Base-by-base conservation (phyloP, 1,284 basidiomycete genomes). In the Boletus sp. region DNA sequence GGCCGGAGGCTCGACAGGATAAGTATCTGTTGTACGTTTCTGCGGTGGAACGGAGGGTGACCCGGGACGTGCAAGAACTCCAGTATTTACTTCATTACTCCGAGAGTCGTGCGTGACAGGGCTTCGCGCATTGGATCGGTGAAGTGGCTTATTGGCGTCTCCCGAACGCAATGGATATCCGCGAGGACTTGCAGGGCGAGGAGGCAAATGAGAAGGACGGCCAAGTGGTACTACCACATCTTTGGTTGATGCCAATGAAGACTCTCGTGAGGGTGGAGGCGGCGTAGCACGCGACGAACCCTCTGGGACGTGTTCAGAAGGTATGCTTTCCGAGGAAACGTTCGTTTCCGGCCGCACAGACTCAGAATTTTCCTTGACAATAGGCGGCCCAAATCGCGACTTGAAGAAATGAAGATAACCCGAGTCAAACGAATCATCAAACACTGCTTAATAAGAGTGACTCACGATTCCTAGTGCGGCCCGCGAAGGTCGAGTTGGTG, bases 381-480 rank as follows among this genome's bases (percentile, higher is more conserved):
- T 49, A 6, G 63, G 63, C 17, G 63, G 63, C 3, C 67, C 63
- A 26, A 65, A 69, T 9, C 63, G 65, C 29, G 67, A 68, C 67
- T 69, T 19, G 23, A 19, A 14, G 19, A 16, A 37, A 17, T n/a
- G 19, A 14, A 13, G 4, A 34, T 17, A 8, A 10, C 14, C 17
- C 39, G 7, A 4, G 35, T 54, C 14, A 53, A 29, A 29, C 13
- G 14, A 19, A 35, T 8, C 0, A 41, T 30, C 13, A 13, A 20
- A 1, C 4, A 30, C 14, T 8, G 16, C 7, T 9, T 5, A 16
- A 17, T 4, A 25, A 16, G 13, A 8, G 39, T 39, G 5, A n/a
- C 60, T 57, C 32, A 66, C 63, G 5, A 40, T 47, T 13, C 59
- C 55, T 20, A 56, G 5, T 1, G 44, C 46, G 17, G 49, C 52